Conservation (phyloP, 1,284 basidiomycete species). For the Tylopilus microsporus region DNA sequence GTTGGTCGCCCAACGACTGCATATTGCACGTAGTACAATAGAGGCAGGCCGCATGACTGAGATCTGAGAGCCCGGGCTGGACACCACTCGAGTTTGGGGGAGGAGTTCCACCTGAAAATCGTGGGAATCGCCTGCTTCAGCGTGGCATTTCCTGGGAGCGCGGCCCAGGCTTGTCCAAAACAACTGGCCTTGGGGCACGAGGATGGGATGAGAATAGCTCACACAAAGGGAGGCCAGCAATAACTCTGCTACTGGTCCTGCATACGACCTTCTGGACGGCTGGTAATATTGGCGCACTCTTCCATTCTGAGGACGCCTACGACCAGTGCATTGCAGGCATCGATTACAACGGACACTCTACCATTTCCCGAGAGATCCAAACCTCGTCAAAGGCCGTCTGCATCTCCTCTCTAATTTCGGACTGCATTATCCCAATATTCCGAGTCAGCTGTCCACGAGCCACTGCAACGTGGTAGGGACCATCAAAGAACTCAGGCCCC, state of each 20-base stretch:
- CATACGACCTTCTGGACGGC: constrained; percentile 26
- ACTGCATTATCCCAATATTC: neutral
- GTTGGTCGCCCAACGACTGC: too few species aligned
- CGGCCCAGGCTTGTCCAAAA: too few species aligned
- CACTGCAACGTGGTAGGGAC: neutral
- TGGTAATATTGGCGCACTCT: neutral
- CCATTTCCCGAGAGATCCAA: neutral
- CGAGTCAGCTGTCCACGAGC: neutral
- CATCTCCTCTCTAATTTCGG: neutral
- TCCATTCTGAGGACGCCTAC: neutral
- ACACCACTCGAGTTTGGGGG: too few species aligned
- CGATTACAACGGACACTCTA: neutral
- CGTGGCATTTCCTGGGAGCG: too few species aligned
- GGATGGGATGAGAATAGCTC: neutral
- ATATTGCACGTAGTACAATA: too few species aligned
- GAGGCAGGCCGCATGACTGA: too few species aligned
- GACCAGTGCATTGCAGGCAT: neutral
- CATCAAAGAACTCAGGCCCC: neutral
- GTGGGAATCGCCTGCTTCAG: too few species aligned
- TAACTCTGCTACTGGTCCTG: constrained; percentile 33
- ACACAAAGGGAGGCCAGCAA: constrained; percentile 39
- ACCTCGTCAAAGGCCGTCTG: neutral
- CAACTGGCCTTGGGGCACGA: too few species aligned
- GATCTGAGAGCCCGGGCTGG: too few species aligned
- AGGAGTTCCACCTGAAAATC: too few species aligned